Evolutionary conservation across 257 asterid species (phyloP).

Genomic region (Solanum raphanifolium): DNA sequence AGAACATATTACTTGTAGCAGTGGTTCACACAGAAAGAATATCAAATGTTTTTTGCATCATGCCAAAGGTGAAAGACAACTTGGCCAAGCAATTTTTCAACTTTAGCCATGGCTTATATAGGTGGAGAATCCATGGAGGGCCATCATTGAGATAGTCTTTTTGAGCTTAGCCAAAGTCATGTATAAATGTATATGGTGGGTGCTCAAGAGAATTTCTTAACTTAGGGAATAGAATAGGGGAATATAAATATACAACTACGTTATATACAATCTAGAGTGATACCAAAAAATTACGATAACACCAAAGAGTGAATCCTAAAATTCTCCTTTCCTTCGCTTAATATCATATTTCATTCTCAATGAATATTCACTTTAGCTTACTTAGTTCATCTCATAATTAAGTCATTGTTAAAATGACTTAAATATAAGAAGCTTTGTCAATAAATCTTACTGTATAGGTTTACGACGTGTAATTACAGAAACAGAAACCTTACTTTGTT

Average conservation of each 20-base stretch:
- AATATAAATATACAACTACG: neutral
- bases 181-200: neutral
- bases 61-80: neutral
- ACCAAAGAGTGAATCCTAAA: neutral
- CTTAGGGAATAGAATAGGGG: neutral
- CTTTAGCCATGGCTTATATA: neutral
- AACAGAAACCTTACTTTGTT: slow-evolving; percentile 46
- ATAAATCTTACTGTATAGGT: neutral
- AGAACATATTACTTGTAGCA: neutral
- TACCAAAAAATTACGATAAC: neutral
- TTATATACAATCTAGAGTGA: neutral
- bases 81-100: neutral
- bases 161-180: neutral
- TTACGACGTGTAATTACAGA: neutral
- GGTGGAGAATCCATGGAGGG: neutral
- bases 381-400: neutral
- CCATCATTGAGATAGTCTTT: neutral
- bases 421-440: neutral
- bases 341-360: neutral
- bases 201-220: neutral
- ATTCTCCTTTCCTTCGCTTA: neutral
- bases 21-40: neutral
- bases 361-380: neutral
- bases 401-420: neutral
- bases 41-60: neutral